These are phyloP conservation scores for Coniochaeta pulveracea DNA, from an alignment of 2,329 filamentous ascomycete species.

Conservation along the genomic window DNA sequence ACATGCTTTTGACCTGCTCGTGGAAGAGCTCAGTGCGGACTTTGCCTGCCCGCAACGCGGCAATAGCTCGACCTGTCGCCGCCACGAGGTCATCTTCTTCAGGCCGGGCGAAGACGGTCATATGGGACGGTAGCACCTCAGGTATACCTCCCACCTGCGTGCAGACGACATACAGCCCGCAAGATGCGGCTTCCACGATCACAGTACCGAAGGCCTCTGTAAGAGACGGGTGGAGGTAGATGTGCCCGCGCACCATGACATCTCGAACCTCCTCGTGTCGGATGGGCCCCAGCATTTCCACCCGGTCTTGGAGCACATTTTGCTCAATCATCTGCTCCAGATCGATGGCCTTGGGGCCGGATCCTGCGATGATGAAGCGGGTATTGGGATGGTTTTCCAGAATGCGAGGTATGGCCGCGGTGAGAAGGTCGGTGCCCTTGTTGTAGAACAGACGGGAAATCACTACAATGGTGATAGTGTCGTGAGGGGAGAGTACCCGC, in stretches of 20 bases:
- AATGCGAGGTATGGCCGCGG: slow-evolving; percentile 88
- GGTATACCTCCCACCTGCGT: slow-evolving; percentile 95
- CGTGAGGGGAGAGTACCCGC: slow-evolving; percentile 64
- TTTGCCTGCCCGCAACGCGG: slow-evolving; percentile 70
- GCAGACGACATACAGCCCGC: slow-evolving; percentile 91
- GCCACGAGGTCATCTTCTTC: slow-evolving; percentile 91
- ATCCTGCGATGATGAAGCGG: slow-evolving; percentile 92
- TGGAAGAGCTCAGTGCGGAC: slow-evolving; percentile 91
- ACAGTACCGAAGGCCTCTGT: slow-evolving; percentile 98
- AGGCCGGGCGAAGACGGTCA: slow-evolving; percentile 95
- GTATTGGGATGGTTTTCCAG: slow-evolving; percentile 84
- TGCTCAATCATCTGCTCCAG: slow-evolving; percentile 97
- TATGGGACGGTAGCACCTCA: slow-evolving; percentile 87
- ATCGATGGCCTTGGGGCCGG: slow-evolving; percentile 92
- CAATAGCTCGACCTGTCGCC: slow-evolving; percentile 83
- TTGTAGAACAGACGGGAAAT: slow-evolving; percentile 98
- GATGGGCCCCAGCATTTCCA: slow-evolving; percentile 83
- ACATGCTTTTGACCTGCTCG: slow-evolving; percentile 96
- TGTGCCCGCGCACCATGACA: slow-evolving; percentile 94
- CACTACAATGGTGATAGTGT: slow-evolving; percentile 90
- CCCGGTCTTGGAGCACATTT: slow-evolving; percentile 84
- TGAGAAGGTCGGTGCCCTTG: slow-evolving; percentile 94
- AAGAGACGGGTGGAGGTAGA: slow-evolving; percentile 88
- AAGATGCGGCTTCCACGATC: slow-evolving; percentile 92
- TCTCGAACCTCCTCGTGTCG: slow-evolving; percentile 94